Base-by-base conservation (phyloP, 2,329 filamentous ascomycete species). In the Xylariaceae sp. region DNA sequence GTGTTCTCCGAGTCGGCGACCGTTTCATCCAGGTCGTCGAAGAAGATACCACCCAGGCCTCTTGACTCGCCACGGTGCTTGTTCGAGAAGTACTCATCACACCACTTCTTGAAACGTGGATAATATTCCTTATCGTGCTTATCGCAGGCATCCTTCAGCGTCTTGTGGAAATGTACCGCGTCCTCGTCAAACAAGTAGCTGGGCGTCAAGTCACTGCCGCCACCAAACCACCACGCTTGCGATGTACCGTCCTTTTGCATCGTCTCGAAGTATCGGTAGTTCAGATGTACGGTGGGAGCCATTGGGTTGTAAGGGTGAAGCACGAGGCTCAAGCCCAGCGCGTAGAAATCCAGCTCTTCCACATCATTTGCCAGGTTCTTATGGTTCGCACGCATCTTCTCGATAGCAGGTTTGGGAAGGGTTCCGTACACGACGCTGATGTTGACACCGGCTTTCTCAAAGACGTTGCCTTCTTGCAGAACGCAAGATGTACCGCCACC, bases 181-280 rank as follows among this genome's bases (percentile, higher is more conserved):
- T 98, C 93, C 64, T 98, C 93, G 55, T 96, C 91, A 67, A 95
- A 97, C 24, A 98, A 79, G 63, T 97, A 98, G 30, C 78, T 82
- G 0, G 93, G 93, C 11, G 93, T 98, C 53, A 98, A 68, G 65
- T 98, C 93, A 39, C 88, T 90, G 42, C 93, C 93, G 38, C 93
- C 93, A 50, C 93, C 93, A 58, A 95, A 98, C 93, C 93, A 98
- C 91, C 93, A 98, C 7, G 89, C 85, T 50, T 91, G 89, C 39
- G 75, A 83, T 51, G 75, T 85, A 33, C 87, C 89, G 55, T 91
- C 85, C 8, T 85, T 79, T 56, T 91, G 86, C 46, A 87, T 86
- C 1, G 93, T 98, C 72, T 98, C 93, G 61, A 98, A 98, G 69
- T 98, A 98, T 43, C 93, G 83, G 73, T 97, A 97, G 73, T 98